Evolutionary conservation across 371 early-diverging fungal genomes (phyloP).

Genomic region (Lichtheimia corymbifera): DNA sequence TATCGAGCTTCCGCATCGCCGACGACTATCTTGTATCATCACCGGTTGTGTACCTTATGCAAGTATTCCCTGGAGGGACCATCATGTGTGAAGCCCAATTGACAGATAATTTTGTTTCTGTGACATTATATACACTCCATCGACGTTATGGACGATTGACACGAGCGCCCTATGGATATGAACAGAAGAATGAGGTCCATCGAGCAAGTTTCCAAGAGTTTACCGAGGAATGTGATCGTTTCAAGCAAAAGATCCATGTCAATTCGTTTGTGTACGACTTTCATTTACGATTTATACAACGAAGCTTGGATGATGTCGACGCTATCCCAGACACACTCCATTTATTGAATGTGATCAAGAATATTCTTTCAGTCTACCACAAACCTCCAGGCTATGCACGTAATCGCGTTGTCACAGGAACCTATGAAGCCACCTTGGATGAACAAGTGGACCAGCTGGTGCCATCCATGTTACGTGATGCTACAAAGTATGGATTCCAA

Average conservation of each 20-base stretch:
- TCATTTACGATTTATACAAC: slow-evolving; percentile 68
- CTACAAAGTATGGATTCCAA: slow-evolving; percentile 62
- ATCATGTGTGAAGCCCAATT: slow-evolving; percentile 77
- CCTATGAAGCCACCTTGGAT: slow-evolving; percentile 31
- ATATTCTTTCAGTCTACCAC: slow-evolving; percentile 58
- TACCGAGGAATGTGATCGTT: slow-evolving; percentile 67
- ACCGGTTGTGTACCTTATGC: slow-evolving; percentile 68
- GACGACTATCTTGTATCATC: slow-evolving; percentile 38
- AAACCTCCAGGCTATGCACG: slow-evolving; percentile 66
- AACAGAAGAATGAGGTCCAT: slow-evolving; percentile 48
- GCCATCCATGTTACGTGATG: slow-evolving; percentile 68
- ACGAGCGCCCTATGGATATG: slow-evolving; percentile 43
- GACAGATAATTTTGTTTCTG: slow-evolving; percentile 70
- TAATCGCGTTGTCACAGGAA: slow-evolving; percentile 60
- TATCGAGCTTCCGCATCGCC: slow-evolving; percentile 36
- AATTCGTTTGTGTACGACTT: slow-evolving; percentile 86
- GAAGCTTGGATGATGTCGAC: slow-evolving; percentile 50
- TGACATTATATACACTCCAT: slow-evolving; percentile 74
- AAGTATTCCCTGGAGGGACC: slow-evolving; percentile 65
- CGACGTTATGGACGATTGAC: slow-evolving; percentile 62
- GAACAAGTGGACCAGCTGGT: slow-evolving; percentile 47
- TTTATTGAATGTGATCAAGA: slow-evolving; percentile 60
- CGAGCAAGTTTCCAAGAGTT: slow-evolving; percentile 62
- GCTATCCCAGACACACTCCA: slow-evolving; percentile 51
- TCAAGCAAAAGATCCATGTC: slow-evolving; percentile 73